phyloP scores from a whole-genome alignment of 805 yeast species.

The Wickerhamiella nectarea region DNA sequence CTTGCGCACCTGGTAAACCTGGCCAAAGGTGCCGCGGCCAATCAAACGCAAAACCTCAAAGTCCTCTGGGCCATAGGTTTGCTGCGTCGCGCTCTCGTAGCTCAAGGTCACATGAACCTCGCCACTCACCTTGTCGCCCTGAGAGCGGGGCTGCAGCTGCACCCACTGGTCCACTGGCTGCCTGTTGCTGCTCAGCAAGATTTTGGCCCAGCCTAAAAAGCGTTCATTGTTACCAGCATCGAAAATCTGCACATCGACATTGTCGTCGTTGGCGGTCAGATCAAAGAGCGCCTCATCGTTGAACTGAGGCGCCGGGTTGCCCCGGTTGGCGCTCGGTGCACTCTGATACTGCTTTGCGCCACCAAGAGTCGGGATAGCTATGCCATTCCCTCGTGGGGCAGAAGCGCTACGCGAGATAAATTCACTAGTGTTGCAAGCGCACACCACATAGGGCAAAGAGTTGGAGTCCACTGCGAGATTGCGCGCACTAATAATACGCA shows the following conservation, averaged over 20 bases:
- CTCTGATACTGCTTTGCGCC: slow-evolving; percentile 8
- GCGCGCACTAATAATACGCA: slow-evolving; percentile 67
- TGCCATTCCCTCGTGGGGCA: slow-evolving; percentile 19
- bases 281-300: slow-evolving; percentile 88
- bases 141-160: slow-evolving; percentile 53
- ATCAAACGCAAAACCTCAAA: slow-evolving; percentile 80
- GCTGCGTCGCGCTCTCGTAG: slow-evolving; percentile 53
- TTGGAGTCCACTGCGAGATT: slow-evolving; percentile 33
- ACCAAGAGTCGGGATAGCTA: slow-evolving; percentile 28
- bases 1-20: slow-evolving; percentile 90
- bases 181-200: slow-evolving; percentile 16
- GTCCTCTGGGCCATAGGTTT: slow-evolving; percentile 76
- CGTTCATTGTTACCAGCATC: slow-evolving; percentile 72
- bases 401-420: slow-evolving; percentile 45
- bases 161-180: slow-evolving; percentile 53
- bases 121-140: slow-evolving; percentile 67
- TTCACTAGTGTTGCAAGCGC: slow-evolving; percentile 85
- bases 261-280: slow-evolving; percentile 67
- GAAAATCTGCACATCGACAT: slow-evolving; percentile 79
- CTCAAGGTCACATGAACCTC: slow-evolving; percentile 62
- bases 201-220: slow-evolving; percentile 70
- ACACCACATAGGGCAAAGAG: slow-evolving; percentile 49
- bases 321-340: slow-evolving; percentile 5
- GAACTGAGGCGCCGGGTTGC: slow-evolving; percentile 60
- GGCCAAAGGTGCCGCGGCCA: slow-evolving; percentile 97